A percentile compares a stretch with the other conserved stretches of the same genome.
These are phyloP conservation scores for Knoxdaviesia proteae DNA, from an alignment of 2,329 filamentous ascomycete species.

Conservation along the genomic window DNA sequence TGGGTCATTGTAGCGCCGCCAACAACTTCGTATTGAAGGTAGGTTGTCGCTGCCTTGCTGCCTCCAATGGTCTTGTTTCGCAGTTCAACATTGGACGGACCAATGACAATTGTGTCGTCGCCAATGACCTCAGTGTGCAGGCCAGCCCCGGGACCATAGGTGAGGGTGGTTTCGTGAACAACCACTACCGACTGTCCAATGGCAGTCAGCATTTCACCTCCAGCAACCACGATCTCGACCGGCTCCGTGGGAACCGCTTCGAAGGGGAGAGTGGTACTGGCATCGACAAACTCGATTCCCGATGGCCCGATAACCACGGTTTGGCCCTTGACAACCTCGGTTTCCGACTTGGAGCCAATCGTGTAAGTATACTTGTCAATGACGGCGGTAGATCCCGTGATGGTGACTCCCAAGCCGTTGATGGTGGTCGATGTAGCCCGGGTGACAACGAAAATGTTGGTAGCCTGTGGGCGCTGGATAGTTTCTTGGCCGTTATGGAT, in stretches of 20 bases:
- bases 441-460: slow-evolving; percentile 12
- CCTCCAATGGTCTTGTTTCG: slow-evolving; percentile 23
- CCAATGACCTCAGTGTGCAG: slow-evolving; percentile 19
- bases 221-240: slow-evolving; percentile 23
- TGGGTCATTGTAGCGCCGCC: slow-evolving; percentile 31
- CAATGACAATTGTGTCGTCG: slow-evolving; percentile 29
- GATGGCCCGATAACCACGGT: slow-evolving; percentile 14
- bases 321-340: slow-evolving; percentile 12
- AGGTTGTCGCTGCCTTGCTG: slow-evolving; percentile 11
- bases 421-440: slow-evolving; percentile 17
- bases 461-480: slow-evolving; percentile 18
- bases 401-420: slow-evolving; percentile 17
- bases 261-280: slow-evolving; percentile 15
- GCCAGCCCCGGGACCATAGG: slow-evolving; percentile 18
- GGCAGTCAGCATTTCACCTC: slow-evolving; percentile 25
- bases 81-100: slow-evolving; percentile 20
- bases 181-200: slow-evolving; percentile 19
- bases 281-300: slow-evolving; percentile 13
- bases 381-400: slow-evolving; percentile 19
- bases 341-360: slow-evolving; percentile 16
- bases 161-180: slow-evolving; percentile 21
- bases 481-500: slow-evolving; percentile 11
- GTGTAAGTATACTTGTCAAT: slow-evolving; percentile 22
- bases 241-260: slow-evolving; percentile 12
- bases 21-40: slow-evolving; percentile 23